Evolutionary conservation across 2,329 filamentous ascomycete species (phyloP).

Genomic region (Ustilaginoidea virens): DNA sequence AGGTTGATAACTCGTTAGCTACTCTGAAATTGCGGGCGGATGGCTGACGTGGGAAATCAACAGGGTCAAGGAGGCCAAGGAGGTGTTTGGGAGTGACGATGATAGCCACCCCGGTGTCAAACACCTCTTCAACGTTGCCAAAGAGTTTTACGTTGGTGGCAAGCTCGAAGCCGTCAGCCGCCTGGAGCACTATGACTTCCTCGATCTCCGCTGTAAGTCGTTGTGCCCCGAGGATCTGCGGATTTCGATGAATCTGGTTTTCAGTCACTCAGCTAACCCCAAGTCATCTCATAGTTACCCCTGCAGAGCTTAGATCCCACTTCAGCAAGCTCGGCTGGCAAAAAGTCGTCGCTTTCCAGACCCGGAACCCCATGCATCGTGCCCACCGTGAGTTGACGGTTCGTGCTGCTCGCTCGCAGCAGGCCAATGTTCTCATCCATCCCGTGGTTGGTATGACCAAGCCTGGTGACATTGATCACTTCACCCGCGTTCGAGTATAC

Average conservation of each 20-base stretch:
- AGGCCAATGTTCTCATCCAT: conserved; percentile 98
- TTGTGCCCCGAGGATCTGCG: too few relatives aligned
- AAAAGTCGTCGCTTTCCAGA: conserved; percentile 97
- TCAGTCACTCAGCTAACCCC: too few relatives aligned
- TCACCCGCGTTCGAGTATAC: conserved; percentile 97
- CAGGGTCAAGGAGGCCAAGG: conserved; percentile 75
- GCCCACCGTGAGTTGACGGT: conserved; percentile 97
- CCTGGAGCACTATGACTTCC: conserved; percentile 97
- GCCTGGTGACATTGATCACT: conserved; percentile 98
- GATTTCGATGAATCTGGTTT: too few relatives aligned
- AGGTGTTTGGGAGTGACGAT: conserved; percentile 86
- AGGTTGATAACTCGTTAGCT: conserved; percentile 20
- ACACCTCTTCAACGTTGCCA: conserved; percentile 67
- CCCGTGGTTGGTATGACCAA: conserved; percentile 97
- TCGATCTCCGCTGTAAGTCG: conserved; percentile 73
- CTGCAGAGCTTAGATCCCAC: conserved; percentile 84
- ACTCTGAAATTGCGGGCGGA: neutral
- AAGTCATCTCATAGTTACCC: conserved; percentile 54
- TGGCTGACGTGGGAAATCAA: too few relatives aligned
- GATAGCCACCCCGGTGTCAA: conserved; percentile 84
- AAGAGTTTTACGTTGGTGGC: conserved; percentile 88
- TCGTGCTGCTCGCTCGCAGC: conserved; percentile 83
- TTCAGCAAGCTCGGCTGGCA: conserved; percentile 99
- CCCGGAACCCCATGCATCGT: conserved; percentile 97
- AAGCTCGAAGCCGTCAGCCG: conserved; percentile 93